phyloP scores from a whole-genome alignment of 495 filamentous ascomycete species.

The Lepraria neglecta region DNA sequence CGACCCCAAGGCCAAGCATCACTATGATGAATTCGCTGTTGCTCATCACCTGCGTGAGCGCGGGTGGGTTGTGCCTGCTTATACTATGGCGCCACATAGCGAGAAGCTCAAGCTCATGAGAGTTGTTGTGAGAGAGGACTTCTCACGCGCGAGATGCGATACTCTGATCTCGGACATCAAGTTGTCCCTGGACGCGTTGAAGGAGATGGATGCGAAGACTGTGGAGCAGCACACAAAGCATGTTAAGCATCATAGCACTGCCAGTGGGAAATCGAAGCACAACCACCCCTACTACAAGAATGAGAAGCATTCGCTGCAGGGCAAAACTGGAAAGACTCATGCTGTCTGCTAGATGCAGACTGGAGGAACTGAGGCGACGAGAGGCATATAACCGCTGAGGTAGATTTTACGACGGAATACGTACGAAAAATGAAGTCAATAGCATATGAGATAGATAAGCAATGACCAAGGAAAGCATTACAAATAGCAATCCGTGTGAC shows the following conservation, averaged over 20 bases:
- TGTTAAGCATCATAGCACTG: slow-evolving; percentile 50
- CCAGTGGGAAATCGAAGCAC: slow-evolving; percentile 50
- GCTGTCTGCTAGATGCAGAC: slow-evolving; percentile 56
- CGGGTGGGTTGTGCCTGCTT: slow-evolving; percentile 87
- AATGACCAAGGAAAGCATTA: too few species aligned
- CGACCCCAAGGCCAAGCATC: slow-evolving; percentile 47
- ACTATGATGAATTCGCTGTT: slow-evolving; percentile 76
- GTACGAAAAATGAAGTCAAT: too few species aligned
- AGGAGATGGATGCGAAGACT: slow-evolving; percentile 64
- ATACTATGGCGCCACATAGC: slow-evolving; percentile 87
- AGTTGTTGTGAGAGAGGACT: slow-evolving; percentile 84
- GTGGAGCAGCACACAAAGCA: slow-evolving; percentile 54
- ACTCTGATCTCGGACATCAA: slow-evolving; percentile 66
- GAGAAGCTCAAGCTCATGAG: slow-evolving; percentile 76
- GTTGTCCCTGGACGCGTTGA: slow-evolving; percentile 58
- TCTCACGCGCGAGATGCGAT: slow-evolving; percentile 69
- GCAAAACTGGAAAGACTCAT: slow-evolving; percentile 83
- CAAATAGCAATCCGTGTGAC: too few species aligned
- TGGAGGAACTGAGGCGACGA: too few species aligned
- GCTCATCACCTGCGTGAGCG: slow-evolving; percentile 76
- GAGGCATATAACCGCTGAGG: too few species aligned
- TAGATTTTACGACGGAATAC: too few species aligned
- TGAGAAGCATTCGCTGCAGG: slow-evolving; percentile 80
- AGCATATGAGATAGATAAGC: neutral
- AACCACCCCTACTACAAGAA: slow-evolving; percentile 62